A percentile compares a stretch with the other conserved stretches of the same genome.
Evolutionary conservation across 2,329 filamentous ascomycete genomes (phyloP).

Genomic region (Fusarium aywerte): DNA sequence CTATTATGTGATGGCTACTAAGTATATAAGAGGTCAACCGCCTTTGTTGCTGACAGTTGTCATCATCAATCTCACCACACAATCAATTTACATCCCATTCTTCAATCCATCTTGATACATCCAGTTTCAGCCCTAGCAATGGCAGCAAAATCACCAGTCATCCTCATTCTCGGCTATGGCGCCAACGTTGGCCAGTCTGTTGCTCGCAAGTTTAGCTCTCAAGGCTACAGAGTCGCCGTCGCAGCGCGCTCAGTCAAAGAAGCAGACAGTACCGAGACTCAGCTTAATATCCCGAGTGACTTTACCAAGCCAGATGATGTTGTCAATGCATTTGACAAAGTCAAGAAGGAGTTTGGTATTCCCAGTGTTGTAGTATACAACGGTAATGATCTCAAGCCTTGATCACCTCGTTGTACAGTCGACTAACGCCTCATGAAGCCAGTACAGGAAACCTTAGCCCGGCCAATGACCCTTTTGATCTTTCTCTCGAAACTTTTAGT

Average conservation of each 20-base stretch:
- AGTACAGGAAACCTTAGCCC: constrained; percentile 12
- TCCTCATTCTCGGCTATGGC: constrained; percentile 46
- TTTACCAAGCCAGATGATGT: constrained; percentile 48
- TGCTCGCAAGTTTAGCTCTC: constrained; percentile 39
- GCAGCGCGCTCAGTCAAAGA: constrained; percentile 40
- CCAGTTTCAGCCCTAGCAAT: background rate
- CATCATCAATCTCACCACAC: background rate
- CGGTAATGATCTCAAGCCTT: background rate
- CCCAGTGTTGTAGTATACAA: constrained; percentile 34
- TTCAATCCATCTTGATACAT: fast-evolving
- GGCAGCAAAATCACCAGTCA: constrained; percentile 10
- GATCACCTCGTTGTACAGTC: fast-evolving
- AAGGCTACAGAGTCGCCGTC: constrained; percentile 44
- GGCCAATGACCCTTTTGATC: constrained; percentile 15
- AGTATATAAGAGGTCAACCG: background rate
- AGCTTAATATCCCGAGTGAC: constrained; percentile 53
- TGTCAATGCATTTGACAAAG: constrained; percentile 24
- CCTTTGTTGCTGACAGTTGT: fast-evolving
- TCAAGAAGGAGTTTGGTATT: constrained; percentile 31
- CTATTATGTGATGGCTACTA: background rate
- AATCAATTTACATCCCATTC: background rate
- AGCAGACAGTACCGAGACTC: constrained; percentile 29
- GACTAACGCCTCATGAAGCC: constrained; percentile 2
- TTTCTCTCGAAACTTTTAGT: constrained; percentile 24
- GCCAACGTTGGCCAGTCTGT: constrained; percentile 41